A percentile compares a stretch with the other conserved stretches of the same genome.
Conservation (phyloP, 2,329 filamentous ascomycete genomes). For the Lachnellula cervina region DNA sequence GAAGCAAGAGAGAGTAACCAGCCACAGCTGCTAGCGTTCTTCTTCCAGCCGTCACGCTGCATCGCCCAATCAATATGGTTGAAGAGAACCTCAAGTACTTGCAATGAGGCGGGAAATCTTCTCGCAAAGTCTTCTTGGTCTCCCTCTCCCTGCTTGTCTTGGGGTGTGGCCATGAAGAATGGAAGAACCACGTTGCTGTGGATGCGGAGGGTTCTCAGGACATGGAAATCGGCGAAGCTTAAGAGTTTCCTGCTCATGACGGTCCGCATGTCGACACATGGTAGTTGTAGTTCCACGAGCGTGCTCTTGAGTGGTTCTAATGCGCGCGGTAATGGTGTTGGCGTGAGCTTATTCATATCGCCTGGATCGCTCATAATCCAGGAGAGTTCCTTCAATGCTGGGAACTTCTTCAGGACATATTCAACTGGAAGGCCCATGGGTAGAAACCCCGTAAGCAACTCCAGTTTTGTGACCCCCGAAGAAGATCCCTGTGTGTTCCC, state of each 20-base stretch:
- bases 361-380: background rate
- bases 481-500: too few relatives aligned
- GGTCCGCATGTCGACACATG: background rate
- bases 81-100: background rate
- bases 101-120: background rate
- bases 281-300: background rate
- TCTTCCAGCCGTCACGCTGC: background rate
- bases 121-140: too few relatives aligned
- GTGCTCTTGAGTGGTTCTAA: background rate
- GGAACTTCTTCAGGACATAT: background rate
- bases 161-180: background rate
- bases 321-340: background rate
- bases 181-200: background rate
- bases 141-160: background rate
- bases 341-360: background rate
- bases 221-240: background rate
- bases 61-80: background rate
- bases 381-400: background rate
- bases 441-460: background rate
- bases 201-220: background rate
- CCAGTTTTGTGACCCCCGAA: background rate
- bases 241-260: background rate
- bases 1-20: background rate
- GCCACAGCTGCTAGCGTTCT: background rate
- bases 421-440: background rate